phyloP scores from a whole-genome alignment of 1,284 basidiomycete species.

The Trichosporon inkin region DNA sequence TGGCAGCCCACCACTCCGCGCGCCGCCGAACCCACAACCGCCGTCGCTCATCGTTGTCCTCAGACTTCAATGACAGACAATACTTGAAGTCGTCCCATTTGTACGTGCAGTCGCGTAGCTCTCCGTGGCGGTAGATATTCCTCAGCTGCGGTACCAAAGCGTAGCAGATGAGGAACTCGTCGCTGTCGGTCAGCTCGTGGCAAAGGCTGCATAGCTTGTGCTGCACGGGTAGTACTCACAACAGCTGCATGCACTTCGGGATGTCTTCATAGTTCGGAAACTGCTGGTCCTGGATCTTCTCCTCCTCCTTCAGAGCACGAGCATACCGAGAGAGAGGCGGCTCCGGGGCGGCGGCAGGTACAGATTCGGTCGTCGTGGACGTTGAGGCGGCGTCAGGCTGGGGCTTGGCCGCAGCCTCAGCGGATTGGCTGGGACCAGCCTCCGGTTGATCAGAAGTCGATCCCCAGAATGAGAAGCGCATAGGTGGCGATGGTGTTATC shows the following conservation, averaged over 20 bases:
- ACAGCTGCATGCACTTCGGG: slow-evolving; percentile 69
- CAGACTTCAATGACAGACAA: slow-evolving; percentile 77
- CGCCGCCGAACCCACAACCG: slow-evolving; percentile 77
- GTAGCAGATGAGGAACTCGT: slow-evolving; percentile 73
- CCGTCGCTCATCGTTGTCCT: slow-evolving; percentile 69
- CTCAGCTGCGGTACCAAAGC: slow-evolving; percentile 77
- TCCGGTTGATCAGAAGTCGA: neutral
- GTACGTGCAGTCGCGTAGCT: slow-evolving; percentile 66
- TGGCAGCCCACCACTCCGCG: slow-evolving; percentile 86
- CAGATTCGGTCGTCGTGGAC: neutral
- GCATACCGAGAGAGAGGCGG: slow-evolving; percentile 35
- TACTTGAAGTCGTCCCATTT: slow-evolving; percentile 94
- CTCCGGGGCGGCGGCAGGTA: slow-evolving; percentile 1
- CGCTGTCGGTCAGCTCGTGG: slow-evolving; percentile 45
- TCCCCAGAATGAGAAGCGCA: slow-evolving; percentile 18
- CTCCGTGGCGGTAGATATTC: slow-evolving; percentile 80
- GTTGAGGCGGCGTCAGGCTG: neutral
- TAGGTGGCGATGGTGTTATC: neutral
- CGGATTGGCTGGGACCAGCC: neutral
- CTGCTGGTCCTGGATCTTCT: slow-evolving; percentile 42
- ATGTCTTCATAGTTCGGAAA: slow-evolving; percentile 72
- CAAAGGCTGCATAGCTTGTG: neutral
- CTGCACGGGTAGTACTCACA: slow-evolving; percentile 47
- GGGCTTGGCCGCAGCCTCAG: neutral
- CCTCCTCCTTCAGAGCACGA: slow-evolving; percentile 41